phyloP scores from a whole-genome alignment of 305 asterid genomes.

The Plantago rigida region DNA sequence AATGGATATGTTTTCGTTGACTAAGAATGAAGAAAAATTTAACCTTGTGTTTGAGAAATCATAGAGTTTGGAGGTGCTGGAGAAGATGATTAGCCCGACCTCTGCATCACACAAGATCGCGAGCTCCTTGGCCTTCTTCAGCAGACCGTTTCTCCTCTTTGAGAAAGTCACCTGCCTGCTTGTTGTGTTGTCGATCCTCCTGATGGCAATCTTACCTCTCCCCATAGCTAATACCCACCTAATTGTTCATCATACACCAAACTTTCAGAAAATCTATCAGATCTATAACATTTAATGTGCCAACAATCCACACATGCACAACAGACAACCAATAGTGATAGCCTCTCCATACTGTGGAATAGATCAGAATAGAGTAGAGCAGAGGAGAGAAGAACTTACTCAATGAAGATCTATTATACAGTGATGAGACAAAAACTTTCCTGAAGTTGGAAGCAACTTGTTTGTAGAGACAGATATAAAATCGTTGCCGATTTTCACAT shows the following conservation, averaged over 20 bases:
- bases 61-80: slow-evolving; percentile 38
- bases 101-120: slow-evolving; percentile 38
- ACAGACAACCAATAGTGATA: too few relatives aligned
- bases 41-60: slow-evolving; percentile 36
- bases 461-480: neutral
- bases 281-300: neutral
- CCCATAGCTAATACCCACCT: slow-evolving; percentile 23
- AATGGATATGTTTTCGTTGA: neutral
- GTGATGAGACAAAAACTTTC: neutral
- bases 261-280: slow-evolving; percentile 2
- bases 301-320: too few relatives aligned
- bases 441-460: neutral
- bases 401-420: neutral
- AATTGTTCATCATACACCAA: neutral
- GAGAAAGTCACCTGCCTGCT: slow-evolving; percentile 42
- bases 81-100: slow-evolving; percentile 35
- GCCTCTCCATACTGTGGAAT: too few relatives aligned
- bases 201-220: slow-evolving; percentile 36
- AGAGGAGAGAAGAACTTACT: neutral
- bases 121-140: slow-evolving; percentile 41
- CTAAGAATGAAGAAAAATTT: neutral
- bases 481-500: too few relatives aligned
- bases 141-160: slow-evolving; percentile 33
- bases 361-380: too few relatives aligned
- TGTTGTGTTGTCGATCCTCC: slow-evolving; percentile 38